phyloP scores from a whole-genome alignment of 2,329 filamentous ascomycete species.

The Mycosphaerella sp. region DNA sequence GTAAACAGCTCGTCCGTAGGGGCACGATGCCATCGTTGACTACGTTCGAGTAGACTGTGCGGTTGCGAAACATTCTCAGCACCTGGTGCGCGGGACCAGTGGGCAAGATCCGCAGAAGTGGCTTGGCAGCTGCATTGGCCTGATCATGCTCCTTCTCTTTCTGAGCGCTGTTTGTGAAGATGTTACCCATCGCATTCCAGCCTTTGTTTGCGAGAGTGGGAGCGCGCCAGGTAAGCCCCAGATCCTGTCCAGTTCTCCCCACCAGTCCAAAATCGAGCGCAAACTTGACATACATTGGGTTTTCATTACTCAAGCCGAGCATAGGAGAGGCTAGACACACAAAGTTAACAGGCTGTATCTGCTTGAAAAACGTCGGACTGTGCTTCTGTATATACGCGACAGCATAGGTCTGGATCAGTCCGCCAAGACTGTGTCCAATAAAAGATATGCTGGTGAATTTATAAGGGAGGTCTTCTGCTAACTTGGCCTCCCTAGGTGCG shows the following conservation, averaged over 20 bases:
- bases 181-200: constrained; percentile 81
- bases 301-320: constrained; percentile 90
- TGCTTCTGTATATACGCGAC: constrained; percentile 96
- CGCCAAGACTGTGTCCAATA: constrained; percentile 84
- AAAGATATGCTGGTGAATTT: constrained; percentile 93
- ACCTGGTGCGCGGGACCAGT: constrained; percentile 86
- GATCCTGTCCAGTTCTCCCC: constrained; percentile 89
- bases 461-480: constrained; percentile 55
- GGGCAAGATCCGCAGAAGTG: constrained; percentile 77
- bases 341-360: constrained; percentile 84
- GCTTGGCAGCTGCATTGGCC: constrained; percentile 75
- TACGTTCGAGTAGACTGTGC: constrained; percentile 92
- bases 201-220: constrained; percentile 78
- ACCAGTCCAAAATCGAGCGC: constrained; percentile 93
- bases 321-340: constrained; percentile 82
- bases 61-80: constrained; percentile 78
- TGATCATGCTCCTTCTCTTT: constrained; percentile 46
- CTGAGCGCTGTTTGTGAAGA: constrained; percentile 55
- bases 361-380: constrained; percentile 80
- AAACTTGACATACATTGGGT: constrained; percentile 94
- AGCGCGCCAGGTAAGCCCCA: constrained; percentile 89
- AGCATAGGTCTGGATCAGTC: constrained; percentile 85
- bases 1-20: constrained; percentile 84
- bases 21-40: constrained; percentile 98
- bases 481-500: constrained; percentile 38